Evolutionary conservation across 2,329 filamentous ascomycete genomes (phyloP), one percentile per base, ranked within the genome.

Genomic region (Hypoxylon sp.): DNA sequence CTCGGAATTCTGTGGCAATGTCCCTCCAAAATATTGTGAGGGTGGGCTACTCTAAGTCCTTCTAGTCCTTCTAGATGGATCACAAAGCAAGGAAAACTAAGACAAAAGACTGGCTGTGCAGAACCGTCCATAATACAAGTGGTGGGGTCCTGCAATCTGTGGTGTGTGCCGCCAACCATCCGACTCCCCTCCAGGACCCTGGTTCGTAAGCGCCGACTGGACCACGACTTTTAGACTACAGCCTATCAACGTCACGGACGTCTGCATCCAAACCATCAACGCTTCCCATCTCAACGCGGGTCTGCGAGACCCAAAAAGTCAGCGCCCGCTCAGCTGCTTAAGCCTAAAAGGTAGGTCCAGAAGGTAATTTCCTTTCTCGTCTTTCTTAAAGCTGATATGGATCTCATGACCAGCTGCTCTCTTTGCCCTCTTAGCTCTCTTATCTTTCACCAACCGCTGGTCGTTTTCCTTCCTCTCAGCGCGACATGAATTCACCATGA

Each of bases 161-260:
- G 78, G 80, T 80, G 78, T 78, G 79, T 80, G 80, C 78, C 80
- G 81, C 75, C 79, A 79, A 77, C 81, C 80, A 80, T 80, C 79
- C 79, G 78, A 79, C 78, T 80, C 77, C 77, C 76, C 76, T 77
- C 69, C 66, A 60, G 71, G 68, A 77, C 79, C 81, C 81, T 75
- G 74, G 80, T 79, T 78, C 75, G 77, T 83, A 84, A 83, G 82
- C 82, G 82, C 82, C 82, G 78, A 83, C 80, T 84, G 82, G 82
- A 74, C 78, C 76, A 77, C 76, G 75, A 75, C 74, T 74, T 73
- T 73, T 67, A 73, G 72, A 62, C 71, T 73, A 67, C 77, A 78
- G 78, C 83, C 82, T 83, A 85, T 85, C 82, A 84, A 73, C 76
- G 74, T 70, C 62, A 44, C 70, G 65, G 71, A 69, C 67, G 59